Evolutionary conservation across 345 rosid species (phyloP), one percentile per base, ranked within the genome.

Genomic region (Theobroma cacao): DNA sequence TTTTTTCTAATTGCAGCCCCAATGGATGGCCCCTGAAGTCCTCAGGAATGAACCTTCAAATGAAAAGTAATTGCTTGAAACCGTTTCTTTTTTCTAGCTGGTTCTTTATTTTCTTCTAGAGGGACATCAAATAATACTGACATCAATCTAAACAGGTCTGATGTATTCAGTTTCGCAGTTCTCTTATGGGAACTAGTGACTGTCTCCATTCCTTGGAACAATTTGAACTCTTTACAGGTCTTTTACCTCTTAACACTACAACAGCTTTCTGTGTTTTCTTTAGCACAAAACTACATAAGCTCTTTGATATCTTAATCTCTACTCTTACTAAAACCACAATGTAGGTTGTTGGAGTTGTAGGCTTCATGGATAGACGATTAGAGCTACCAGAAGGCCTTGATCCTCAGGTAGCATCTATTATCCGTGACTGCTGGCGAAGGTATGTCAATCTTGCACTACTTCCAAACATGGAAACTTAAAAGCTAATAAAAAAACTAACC

Each of bases 11-110:
- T 68, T 83, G 87, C 93, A 95, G 98, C 97, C 99, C 11, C 99
- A 89, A 34, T 93, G 98, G 98, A 95, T 95, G 99, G 95, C 98
- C 11, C 99, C 97, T 45, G 99, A 95, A 90, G 94, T 91, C 83
- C 93, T 95, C 0, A 83, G 97, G 24, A 89, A 85, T 48, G 99
- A 95, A 72, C 97, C 98, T 75, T 93, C 95, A 6, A 88, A 93
- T 84, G 99, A 95, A 77, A 92, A 92, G 98, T 92, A 89, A 71
- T 67, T 79, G 26, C 75, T 26, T 12, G 22, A 72, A 59, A 75
- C 79, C 34, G 30, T 36, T 58, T 24, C 22, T 5, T 53, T 18
- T 66, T 17, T 8, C 36, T 30, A 5, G 0, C 38, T 30, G 38
- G 3, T 63, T 62, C 60, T 68, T 62, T 47, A 20, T 60, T 60